Evolutionary conservation across 2,329 filamentous ascomycete species (phyloP), one percentile per base, ranked within the genome.

Genomic region (Aspergillus melleus): DNA sequence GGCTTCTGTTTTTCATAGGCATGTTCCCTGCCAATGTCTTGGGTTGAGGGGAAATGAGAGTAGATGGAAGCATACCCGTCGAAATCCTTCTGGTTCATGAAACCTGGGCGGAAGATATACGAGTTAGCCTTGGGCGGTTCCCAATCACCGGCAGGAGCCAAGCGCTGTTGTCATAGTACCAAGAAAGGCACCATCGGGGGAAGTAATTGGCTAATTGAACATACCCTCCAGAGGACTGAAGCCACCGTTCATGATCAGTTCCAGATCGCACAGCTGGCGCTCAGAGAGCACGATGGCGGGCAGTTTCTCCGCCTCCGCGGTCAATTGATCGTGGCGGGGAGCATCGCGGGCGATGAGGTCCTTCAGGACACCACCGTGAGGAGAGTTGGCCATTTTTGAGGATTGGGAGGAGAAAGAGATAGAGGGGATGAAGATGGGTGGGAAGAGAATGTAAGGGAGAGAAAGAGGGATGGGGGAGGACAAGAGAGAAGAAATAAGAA

Each of bases 41-140:
- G 47, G 29, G 29, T 32, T 24, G 5, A 24, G 26, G 14, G 6
- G 36, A 61, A 46, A 44, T 10, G 22, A 54, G 19, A 39, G 26
- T 12, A 16, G 16, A 58, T 32, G 19, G 52, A 65, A 29, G 77
- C 84, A 68, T 86, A 94, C 91, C 90, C 88, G 79, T 96, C 90
- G 84, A 96, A 99, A 80, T 99, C 95, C 80, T 92, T 90, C 84
- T 99, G 88, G 78, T 87, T 96, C 90, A 99, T 90, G 84, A 99
- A 99, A 73, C 93, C 92, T 96, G 71, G 60, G 58, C 22, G 59
- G 49, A 29, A 59, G 68, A 57, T 65, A 61, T 58, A 59, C 52
- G 61, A 55, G 61, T 36, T 54, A 44, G 49, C 29, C 54, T 42
- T 56, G 30, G 50, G 55, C 44, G 59, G 44, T n/a, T 32, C 54